phyloP scores from a whole-genome alignment of 176 grass and related monocot genomes.

The Leersia perrieri region DNA sequence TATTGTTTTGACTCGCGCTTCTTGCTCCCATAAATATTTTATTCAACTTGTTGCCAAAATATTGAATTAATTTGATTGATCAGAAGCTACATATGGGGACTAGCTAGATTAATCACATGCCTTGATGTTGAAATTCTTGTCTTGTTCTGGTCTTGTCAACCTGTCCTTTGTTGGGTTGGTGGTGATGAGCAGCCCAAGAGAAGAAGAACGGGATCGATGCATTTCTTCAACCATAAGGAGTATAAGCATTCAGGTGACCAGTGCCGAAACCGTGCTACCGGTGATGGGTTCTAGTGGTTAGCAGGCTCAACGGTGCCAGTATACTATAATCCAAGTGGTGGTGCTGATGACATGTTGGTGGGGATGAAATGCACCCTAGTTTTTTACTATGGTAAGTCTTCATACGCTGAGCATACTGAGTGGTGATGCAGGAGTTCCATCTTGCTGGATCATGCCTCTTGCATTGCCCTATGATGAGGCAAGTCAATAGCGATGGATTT shows the following conservation, averaged over 20 bases:
- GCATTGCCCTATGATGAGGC: not conserved
- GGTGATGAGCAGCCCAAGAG: not conserved
- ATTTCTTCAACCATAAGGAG: slow-evolving; percentile 42
- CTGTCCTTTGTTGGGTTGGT: not conserved
- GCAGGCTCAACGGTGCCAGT: slow-evolving; percentile 35
- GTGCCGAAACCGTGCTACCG: slow-evolving; percentile 8
- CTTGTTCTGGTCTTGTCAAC: not conserved
- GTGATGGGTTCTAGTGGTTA: slow-evolving; percentile 53
- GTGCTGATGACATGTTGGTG: slow-evolving; percentile 11
- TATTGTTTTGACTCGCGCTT: not conserved
- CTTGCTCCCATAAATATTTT: not conserved
- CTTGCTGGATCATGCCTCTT: not conserved
- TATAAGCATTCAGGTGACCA: not conserved
- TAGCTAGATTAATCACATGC: no score
- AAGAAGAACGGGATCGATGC: slow-evolving; percentile 17
- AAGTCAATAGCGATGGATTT: not conserved
- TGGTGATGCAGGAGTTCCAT: slow-evolving; percentile 59
- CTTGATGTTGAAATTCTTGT: not conserved
- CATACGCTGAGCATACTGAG: slow-evolving; percentile 9
- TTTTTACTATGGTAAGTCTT: slow-evolving; percentile 41
- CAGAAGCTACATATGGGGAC: no score
- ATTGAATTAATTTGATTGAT: not conserved
- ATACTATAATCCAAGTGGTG: not conserved
- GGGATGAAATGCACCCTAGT: slow-evolving; percentile 44
- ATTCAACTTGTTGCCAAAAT: not conserved